Evolutionary conservation across 768 basidiomycete genomes (phyloP), one percentile per base, ranked within the genome.

Genomic region (Kwoniella heveanensis): DNA sequence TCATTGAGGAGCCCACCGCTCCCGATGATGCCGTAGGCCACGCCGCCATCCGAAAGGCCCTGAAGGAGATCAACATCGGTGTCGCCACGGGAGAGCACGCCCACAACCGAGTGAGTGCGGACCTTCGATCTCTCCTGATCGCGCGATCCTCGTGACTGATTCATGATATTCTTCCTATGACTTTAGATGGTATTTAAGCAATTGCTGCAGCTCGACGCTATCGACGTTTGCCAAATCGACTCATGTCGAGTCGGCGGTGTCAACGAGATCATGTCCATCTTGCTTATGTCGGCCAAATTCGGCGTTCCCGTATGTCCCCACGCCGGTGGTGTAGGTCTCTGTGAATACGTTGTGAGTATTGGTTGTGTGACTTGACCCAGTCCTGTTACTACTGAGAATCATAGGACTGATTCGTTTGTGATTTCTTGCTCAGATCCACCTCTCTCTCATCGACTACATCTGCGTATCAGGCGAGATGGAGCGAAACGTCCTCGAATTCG

Each of bases 11-110:
- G 73, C 92, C 92, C 0, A 94, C 91, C 1, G 92, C 91, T 0
- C 92, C 90, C 0, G 92, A 94, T 72, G 92, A 94, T 77, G 87
- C 91, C 64, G 85, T 94, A 10, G 90, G 91, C 2, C 79, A 80
- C 60, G 76, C 77, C 21, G 75, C 73, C 6, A 79, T 80, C 65
- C 86, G 90, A 62, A 89, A 86, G 76, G 90, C 85, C 8, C 83
- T 95, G 46, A 88, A 88, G 71, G 88, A 87, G 8, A 79, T 88
- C 73, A 88, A 88, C 0, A 93, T 95, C 65, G 90, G 91, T 29
- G 92, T 95, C 39, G 92, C 92, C 2, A 95, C 93, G 0, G 93
- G 92, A 26, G 93, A 96, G 82, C 92, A 95, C 71, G 92, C 90
- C 1, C 92, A 96, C 78, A 95, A 95, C 80, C 85, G 80, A 67